Conservation (phyloP, 2,329 filamentous ascomycete species). For the Penicillium sp. region DNA sequence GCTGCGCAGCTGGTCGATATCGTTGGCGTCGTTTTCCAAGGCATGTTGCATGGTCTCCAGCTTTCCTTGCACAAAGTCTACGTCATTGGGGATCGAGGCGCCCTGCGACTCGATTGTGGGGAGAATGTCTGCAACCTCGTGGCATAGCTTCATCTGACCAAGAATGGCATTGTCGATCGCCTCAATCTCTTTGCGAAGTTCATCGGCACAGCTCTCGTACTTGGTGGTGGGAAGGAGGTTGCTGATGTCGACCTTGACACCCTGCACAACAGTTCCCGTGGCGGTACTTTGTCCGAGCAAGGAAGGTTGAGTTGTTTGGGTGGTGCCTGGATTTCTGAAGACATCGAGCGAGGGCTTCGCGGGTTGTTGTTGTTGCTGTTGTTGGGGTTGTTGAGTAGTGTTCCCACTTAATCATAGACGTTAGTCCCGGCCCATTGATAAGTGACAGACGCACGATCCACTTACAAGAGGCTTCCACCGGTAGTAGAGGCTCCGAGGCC, state of each 20-base stretch:
- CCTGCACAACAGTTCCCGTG: constrained; percentile 57
- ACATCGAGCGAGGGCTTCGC: constrained; percentile 52
- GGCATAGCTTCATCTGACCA: constrained; percentile 72
- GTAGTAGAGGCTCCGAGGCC: constrained; percentile 35
- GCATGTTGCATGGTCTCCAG: constrained; percentile 66
- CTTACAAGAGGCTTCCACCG: constrained; percentile 42
- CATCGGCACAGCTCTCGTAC: constrained; percentile 85
- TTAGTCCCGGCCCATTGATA: neutral
- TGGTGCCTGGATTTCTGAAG: constrained; percentile 42
- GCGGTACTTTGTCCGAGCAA: constrained; percentile 39
- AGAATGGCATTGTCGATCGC: constrained; percentile 79
- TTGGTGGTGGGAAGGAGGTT: constrained; percentile 85
- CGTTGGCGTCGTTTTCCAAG: constrained; percentile 64
- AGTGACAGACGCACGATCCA: constrained; percentile 1
- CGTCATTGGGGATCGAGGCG: constrained; percentile 66
- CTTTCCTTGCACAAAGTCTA: constrained; percentile 65
- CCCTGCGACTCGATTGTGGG: constrained; percentile 66
- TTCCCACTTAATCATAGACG: constrained; percentile 24
- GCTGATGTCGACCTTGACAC: constrained; percentile 76
- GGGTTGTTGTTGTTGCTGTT: constrained; percentile 45
- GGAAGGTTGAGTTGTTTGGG: constrained; percentile 32
- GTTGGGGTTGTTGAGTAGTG: constrained; percentile 30
- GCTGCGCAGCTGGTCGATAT: constrained; percentile 60
- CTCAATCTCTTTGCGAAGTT: constrained; percentile 77
- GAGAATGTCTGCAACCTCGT: constrained; percentile 74